These are phyloP conservation scores for Edaphochlamys debaryana DNA, from an alignment of 139 green algal genomes.

Conservation along the genomic window DNA sequence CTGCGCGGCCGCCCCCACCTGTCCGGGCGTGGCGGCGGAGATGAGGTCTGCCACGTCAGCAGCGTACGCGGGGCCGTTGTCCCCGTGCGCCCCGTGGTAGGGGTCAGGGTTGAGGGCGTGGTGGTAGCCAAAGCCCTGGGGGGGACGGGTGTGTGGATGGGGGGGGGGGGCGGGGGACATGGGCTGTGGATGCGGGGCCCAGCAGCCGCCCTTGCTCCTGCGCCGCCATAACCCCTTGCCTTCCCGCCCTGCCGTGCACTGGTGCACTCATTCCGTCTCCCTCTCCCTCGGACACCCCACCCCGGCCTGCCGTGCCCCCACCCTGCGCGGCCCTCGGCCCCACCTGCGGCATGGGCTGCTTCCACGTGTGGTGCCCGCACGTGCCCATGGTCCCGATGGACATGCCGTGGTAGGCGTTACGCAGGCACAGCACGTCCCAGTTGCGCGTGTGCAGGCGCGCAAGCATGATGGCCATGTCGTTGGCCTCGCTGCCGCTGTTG, in stretches of 20 bases:
- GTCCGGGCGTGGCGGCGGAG: constrained; percentile 67
- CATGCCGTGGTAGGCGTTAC: constrained; percentile 96
- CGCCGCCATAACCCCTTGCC: too few species aligned
- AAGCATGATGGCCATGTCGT: constrained; percentile 89
- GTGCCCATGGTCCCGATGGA: constrained; percentile 88
- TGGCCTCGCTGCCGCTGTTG: constrained; percentile 87
- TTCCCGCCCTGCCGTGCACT: too few species aligned
- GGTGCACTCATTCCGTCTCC: too few species aligned
- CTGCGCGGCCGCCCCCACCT: too few species aligned
- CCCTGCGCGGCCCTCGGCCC: too few species aligned
- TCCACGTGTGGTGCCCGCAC: constrained; percentile 93
- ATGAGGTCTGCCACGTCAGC: constrained; percentile 79
- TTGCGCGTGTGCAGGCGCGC: constrained; percentile 81
- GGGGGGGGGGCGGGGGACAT: too few species aligned
- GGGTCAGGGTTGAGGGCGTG: constrained; percentile 93
- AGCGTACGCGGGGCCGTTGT: constrained; percentile 77
- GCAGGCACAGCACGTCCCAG: constrained; percentile 90
- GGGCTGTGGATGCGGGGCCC: too few species aligned
- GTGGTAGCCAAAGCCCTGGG: constrained; percentile 87
- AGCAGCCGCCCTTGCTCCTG: too few species aligned
- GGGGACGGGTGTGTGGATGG: too few species aligned
- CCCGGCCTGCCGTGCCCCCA: too few species aligned
- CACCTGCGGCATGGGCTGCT: constrained; percentile 83
- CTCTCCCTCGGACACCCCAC: too few species aligned
- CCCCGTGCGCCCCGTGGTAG: constrained; percentile 90